Evolutionary conservation across 2,329 filamentous ascomycete genomes (phyloP), one percentile per base, ranked within the genome.

Genomic region (Ophiocordyceps unilateralis): DNA sequence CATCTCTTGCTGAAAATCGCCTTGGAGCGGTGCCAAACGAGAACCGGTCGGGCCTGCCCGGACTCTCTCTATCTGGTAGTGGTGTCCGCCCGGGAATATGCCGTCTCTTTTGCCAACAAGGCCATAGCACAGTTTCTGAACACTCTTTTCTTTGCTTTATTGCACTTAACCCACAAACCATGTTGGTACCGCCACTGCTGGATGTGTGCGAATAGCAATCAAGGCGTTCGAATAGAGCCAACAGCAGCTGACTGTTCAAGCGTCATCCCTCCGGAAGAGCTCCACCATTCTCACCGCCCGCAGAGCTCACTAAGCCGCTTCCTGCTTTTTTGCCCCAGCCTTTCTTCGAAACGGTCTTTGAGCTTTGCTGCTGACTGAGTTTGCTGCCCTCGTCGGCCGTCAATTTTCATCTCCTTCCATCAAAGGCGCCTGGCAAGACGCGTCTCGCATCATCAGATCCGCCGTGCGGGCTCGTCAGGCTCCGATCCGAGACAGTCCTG

Each of bases 251-350:
- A 17, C 32, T 15, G 8, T n/a, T 15, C 32, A 17, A 17, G n/a
- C 17, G n/a, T 15, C 30, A 15, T 26, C 24, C 28, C 12, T 11
- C 28, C n/a, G n/a, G n/a, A n/a, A n/a, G n/a, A n/a, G 12, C 28
- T 30, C 32, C 32, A 19, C 32, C 8, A 17, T 34, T n/a, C 30
- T 49, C 47, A 49, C 47, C 46, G 48, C 47, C 49, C 41, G 32
- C 5, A 3, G 12, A 40, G 15, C 12, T 26, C 23, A 28, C 43
- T 46, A 39, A 47, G 34, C 43, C 47, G 26, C 19, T 32, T 44
- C 20, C 28, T 43, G 19, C 43, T 44, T 50, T 26, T 50, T 46
- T 50, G 49, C 49, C 47, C 43, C 40, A 45, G 26, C 44, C 43
- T 44, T 43, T 41, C 38, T 26, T 41, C 37, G 24, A 26, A 44